Percentiles rank a stretch among this genome's conserved stretches.
Conservation (phyloP, 371 early-diverging fungal genomes). For the Mortierella sp. region DNA sequence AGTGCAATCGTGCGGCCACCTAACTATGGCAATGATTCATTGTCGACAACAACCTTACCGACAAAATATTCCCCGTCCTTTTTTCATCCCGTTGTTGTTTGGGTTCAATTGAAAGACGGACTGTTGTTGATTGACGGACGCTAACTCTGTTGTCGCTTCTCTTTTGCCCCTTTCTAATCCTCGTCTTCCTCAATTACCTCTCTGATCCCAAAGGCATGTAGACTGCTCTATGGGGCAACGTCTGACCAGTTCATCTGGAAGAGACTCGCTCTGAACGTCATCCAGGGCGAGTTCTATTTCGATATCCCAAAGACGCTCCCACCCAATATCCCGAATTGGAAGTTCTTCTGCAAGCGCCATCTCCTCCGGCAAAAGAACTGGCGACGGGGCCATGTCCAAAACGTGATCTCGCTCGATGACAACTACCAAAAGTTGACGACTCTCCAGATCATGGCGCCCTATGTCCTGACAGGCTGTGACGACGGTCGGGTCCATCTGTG, state of each 20-base stretch:
- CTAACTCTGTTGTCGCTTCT: not conserved
- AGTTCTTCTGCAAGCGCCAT: constrained; percentile 56
- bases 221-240: constrained; percentile 48
- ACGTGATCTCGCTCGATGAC: constrained; percentile 49
- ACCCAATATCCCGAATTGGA: constrained; percentile 51
- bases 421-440: constrained; percentile 55
- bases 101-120: constrained; percentile 2
- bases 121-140: not conserved
- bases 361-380: constrained; percentile 50
- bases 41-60: not conserved
- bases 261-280: constrained; percentile 44
- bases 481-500: constrained; percentile 53
- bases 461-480: constrained; percentile 52
- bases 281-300: constrained; percentile 58
- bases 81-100: not conserved
- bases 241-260: constrained; percentile 57
- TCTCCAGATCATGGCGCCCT: constrained; percentile 52
- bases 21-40: not conserved
- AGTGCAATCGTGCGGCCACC: not conserved
- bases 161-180: not conserved
- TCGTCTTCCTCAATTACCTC: not conserved
- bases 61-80: not conserved
- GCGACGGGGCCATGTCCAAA: constrained; percentile 53
- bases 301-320: constrained; percentile 48
- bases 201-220: constrained; percentile 27